Base-by-base conservation (phyloP, 768 basidiomycete genomes). In the Mycena pura region DNA sequence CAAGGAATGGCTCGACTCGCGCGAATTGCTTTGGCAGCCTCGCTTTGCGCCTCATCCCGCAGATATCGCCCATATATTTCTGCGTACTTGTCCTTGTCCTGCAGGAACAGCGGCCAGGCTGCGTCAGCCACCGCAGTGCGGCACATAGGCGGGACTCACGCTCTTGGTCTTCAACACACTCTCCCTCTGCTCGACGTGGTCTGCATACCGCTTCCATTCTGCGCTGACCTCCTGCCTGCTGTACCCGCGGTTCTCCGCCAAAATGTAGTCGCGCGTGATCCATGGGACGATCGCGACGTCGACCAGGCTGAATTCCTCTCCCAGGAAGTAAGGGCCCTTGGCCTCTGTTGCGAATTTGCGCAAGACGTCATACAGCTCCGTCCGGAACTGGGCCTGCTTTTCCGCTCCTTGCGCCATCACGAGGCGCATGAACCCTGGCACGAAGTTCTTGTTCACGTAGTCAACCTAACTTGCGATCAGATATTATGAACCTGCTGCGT, bases 61-160 rank as follows among this genome's bases (percentile, higher is more conserved):
- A 88, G 73, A 68, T 86, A 89, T 4, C 86, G 79, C 8, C 75
- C 80, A 60, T 84, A 84, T 1, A 87, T 81, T 47, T 77, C 78
- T 5, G 73, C 70, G 43, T 82, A 78, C 66, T 86, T 79, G 38
- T 79, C 72, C 64, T 65, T 65, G 25, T 80, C 76, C 78, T 78
- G 54, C 24, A 9, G 38, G 49, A 49, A n/a, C n/a, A n/a, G n/a
- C n/a, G n/a, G n/a, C n/a, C n/a, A n/a, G n/a, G n/a, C n/a, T n/a
- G n/a, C n/a, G 27, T 45, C 19, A 43, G 28, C 21, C 29, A 40
- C 11, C 27, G 17, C 51, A 22, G 1, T 13, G 14, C 50, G 27
- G 17, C 13, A 22, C 15, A n/a, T n/a, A 7, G 31, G n/a, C 38
- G n/a, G 22, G 11, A 70, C 76, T 48, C 57, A 77, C 73, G 45